phyloP scores from a whole-genome alignment of 495 filamentous ascomycete genomes.

The Collariella sp. region DNA sequence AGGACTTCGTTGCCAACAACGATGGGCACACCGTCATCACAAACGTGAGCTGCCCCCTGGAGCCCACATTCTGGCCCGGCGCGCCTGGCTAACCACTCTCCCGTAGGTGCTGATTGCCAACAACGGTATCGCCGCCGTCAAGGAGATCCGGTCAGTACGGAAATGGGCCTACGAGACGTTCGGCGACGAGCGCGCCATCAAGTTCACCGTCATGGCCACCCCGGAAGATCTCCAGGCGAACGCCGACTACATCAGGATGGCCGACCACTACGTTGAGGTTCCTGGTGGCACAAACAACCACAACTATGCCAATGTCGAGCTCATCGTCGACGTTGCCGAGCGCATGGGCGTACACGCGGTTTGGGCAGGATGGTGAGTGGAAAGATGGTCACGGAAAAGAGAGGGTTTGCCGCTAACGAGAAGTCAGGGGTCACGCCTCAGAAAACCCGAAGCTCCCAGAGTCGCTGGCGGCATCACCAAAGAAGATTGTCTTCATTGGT shows the following conservation, averaged over 20 bases:
- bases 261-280: constrained; percentile 97
- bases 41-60: constrained; percentile 54
- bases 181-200: constrained; percentile 94
- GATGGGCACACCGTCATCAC: constrained; percentile 97
- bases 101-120: constrained; percentile 93
- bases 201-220: constrained; percentile 99
- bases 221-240: constrained; percentile 98
- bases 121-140: constrained; percentile 99
- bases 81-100: constrained; percentile 1
- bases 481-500: constrained; percentile 98
- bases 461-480: constrained; percentile 85
- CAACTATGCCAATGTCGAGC: constrained; percentile 99
- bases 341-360: constrained; percentile 97
- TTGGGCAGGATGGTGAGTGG: constrained; percentile 93
- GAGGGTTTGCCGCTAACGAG: not conserved
- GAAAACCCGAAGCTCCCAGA: constrained; percentile 98
- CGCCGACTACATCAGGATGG: constrained; percentile 99
- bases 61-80: no score
- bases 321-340: constrained; percentile 99
- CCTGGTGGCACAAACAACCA: constrained; percentile 99
- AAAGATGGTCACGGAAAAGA: not conserved
- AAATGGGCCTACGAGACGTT: constrained; percentile 99
- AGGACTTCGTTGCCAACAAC: constrained; percentile 85
- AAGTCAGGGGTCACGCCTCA: constrained; percentile 83
- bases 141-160: constrained; percentile 94